Percentiles rank a stretch among this genome's conserved stretches.
Conservation (phyloP, 2,329 filamentous ascomycete species). For the Exserohilum rostratum region DNA sequence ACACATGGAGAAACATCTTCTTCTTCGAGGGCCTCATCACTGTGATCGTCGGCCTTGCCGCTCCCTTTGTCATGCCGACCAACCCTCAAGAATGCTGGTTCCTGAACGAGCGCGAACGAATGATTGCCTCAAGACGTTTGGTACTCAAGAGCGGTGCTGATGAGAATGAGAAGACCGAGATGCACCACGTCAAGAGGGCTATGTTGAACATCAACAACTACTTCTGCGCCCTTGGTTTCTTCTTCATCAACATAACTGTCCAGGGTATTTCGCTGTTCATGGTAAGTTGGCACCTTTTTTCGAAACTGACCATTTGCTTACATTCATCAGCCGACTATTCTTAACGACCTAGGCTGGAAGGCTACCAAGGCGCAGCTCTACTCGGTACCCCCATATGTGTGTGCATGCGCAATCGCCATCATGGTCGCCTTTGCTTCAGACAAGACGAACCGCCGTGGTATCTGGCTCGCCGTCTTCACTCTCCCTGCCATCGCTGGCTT, state of each 20-base stretch:
- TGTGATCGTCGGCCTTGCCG: conserved; percentile 53
- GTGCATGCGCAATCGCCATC: conserved; percentile 46
- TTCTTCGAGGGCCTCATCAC: conserved; percentile 67
- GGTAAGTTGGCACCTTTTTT: conserved; percentile 27
- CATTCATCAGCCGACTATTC: conserved; percentile 43
- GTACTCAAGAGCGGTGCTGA: conserved; percentile 56
- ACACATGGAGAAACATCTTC: conserved; percentile 60
- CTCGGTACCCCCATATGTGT: conserved; percentile 49
- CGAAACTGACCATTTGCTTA: not conserved
- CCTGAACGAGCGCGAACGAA: conserved; percentile 59
- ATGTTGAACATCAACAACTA: conserved; percentile 65
- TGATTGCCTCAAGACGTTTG: conserved; percentile 61
- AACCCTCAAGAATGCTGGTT: conserved; percentile 57
- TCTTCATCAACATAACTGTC: conserved; percentile 65
- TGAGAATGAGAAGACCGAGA: conserved; percentile 56
- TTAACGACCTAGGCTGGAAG: conserved; percentile 47
- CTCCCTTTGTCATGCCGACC: conserved; percentile 61
- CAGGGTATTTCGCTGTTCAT: conserved; percentile 53
- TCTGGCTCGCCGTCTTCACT: conserved; percentile 46
- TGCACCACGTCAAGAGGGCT: conserved; percentile 58
- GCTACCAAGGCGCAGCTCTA: conserved; percentile 48
- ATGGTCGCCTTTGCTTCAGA: conserved; percentile 45
- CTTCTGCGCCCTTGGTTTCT: conserved; percentile 64
- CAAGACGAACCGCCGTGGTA: conserved; percentile 46
- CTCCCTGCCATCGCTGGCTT: conserved; percentile 59